Base-by-base conservation (phyloP, 1,139 yeast genomes). In the Candida sojae region DNA sequence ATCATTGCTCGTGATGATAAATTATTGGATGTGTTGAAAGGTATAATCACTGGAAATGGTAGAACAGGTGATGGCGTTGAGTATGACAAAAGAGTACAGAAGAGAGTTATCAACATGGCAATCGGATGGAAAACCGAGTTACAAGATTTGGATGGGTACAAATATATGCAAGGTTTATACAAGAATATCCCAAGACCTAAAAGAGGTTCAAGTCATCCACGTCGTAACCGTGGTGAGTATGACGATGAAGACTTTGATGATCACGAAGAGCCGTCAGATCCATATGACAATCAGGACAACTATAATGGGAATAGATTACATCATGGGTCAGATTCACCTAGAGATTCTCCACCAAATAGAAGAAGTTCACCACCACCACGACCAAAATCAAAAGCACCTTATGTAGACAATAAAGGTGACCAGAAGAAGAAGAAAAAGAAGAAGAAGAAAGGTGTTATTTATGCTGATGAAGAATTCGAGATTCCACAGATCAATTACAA, bases 401-500 rank as follows among this genome's bases (percentile, higher is more conserved):
- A 55, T 48, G 45, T 47, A 6, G 12, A 45, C 6, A 48, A 48
- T 40, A 47, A 44, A 13, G 46, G 48, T 11, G 50, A 50, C 29
- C 50, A 56, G 32, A 52, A 48, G 44, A 52, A 58, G 42, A 60
- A 59, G 48, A 60, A 56, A 53, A 58, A 54, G 48, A 57, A 49
- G 48, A 57, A 49, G 43, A 53, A 51, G 23, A 59, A 56, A 41
- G 68, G 71, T 0, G 50, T 64, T 6, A 56, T 57, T 11, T 81
- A 80, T 54, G 79, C 84, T 21, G 86, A 86, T 57, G 76, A 69
- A 48, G 73, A 79, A 57, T 87, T 70, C 60, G 71, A 75, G 49
- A 86, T 86, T 41, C 92, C 93, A 7, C 81, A 75, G 53, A 84
- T 88, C 59, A 84, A 87, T 66, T 76, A 86, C 56, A 77, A 73